Percentiles rank a stretch among this genome's conserved stretches.
Conservation (phyloP, 208 protist genomes). For the Trypanosoma cruzi region DNA sequence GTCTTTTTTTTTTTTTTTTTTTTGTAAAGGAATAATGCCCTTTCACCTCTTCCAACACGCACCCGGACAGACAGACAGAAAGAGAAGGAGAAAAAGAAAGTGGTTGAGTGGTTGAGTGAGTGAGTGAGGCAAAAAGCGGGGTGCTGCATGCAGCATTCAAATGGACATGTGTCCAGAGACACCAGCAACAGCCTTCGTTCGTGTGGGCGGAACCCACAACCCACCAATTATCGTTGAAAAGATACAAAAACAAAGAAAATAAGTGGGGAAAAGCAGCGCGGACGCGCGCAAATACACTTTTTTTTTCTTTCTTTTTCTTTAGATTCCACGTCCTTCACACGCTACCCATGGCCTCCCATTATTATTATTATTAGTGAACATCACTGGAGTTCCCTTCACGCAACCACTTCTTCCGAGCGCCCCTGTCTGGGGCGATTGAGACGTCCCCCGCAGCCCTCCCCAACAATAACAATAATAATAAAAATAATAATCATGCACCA, state of each 20-base stretch:
- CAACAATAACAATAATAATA: slow-evolving; percentile 13
- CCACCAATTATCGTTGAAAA: too few species aligned
- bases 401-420: not conserved
- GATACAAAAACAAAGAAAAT: not conserved
- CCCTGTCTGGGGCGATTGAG: not conserved
- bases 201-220: too few species aligned
- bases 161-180: too few species aligned
- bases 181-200: too few species aligned
- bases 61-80: too few species aligned
- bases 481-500: slow-evolving; percentile 3
- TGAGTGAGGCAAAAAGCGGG: slow-evolving; percentile 9
- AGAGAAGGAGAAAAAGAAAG: not conserved
- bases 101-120: slow-evolving; percentile 14
- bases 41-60: slow-evolving; percentile 1
- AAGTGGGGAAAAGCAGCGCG: not conserved
- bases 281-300: not conserved
- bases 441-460: not conserved
- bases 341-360: not conserved
- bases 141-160: too few species aligned
- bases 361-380: not conserved
- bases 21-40: not conserved
- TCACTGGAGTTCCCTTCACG: not conserved
- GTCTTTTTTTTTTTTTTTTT: not conserved
- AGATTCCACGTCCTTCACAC: not conserved
- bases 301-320: not conserved